These are phyloP conservation scores for Mrakia blollopis DNA, from an alignment of 768 basidiomycete genomes.

Conservation along the genomic window DNA sequence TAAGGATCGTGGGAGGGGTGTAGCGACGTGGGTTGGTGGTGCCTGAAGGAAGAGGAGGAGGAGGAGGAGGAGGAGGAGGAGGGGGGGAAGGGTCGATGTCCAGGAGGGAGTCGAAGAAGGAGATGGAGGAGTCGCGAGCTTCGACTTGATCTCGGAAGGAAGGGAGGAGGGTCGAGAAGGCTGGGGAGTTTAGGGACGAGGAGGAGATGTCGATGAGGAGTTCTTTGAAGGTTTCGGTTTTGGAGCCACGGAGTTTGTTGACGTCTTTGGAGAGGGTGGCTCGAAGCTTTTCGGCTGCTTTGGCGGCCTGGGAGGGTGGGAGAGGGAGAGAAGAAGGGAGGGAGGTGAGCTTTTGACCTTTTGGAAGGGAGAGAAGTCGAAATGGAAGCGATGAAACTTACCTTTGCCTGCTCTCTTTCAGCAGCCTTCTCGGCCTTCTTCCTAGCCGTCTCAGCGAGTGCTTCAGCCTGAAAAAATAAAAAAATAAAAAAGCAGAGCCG, in stretches of 20 bases:
- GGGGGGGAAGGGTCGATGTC: slow-evolving; percentile 22
- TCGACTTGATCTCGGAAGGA: slow-evolving; percentile 36
- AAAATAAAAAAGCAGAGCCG: no score
- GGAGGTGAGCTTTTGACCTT: neutral
- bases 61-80: no score
- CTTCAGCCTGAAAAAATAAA: slow-evolving; percentile 1
- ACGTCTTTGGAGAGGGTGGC: slow-evolving; percentile 33
- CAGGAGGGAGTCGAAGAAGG: slow-evolving; percentile 31
- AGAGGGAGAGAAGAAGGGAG: neutral
- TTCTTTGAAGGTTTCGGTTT: slow-evolving; percentile 41
- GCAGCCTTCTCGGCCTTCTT: slow-evolving; percentile 12
- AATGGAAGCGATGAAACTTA: neutral
- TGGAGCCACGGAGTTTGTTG: slow-evolving; percentile 40
- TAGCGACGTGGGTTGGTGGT: neutral
- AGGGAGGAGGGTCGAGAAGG: slow-evolving; percentile 39
- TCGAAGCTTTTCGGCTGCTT: slow-evolving; percentile 34
- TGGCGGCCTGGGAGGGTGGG: neutral
- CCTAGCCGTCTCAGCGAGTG: neutral
- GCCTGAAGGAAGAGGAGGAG: no score
- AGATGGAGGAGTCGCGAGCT: slow-evolving; percentile 34
- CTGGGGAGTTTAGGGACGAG: slow-evolving; percentile 35
- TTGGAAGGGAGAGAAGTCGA: neutral
- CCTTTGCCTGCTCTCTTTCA: neutral
- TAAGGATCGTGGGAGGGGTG: slow-evolving; percentile 32
- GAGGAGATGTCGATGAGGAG: slow-evolving; percentile 39